Percentiles rank a stretch among this genome's conserved stretches.
Conservation (phyloP, 345 rosid genomes). For the Cochlearia excelsa region DNA sequence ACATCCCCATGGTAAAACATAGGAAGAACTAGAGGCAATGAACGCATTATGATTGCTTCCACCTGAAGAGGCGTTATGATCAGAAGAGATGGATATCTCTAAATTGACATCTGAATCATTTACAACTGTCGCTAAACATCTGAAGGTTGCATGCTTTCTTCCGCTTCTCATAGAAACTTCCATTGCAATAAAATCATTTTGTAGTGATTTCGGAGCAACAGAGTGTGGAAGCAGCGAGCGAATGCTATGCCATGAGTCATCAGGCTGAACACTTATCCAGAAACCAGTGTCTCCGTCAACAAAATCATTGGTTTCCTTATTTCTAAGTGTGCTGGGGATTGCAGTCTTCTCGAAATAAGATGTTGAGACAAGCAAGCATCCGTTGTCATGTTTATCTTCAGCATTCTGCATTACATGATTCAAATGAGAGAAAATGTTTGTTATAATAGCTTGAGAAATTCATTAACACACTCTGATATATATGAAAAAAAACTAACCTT, state of each 20-base stretch:
- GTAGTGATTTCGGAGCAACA: conserved; percentile 65
- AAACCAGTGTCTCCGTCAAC: conserved; percentile 72
- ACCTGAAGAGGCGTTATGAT: conserved; percentile 38
- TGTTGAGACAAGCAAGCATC: conserved; percentile 66
- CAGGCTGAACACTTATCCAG: conserved; percentile 68
- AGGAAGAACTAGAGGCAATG: conserved; percentile 66
- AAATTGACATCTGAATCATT: conserved; percentile 84
- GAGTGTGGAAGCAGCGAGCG: conserved; percentile 83
- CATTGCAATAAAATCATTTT: conserved; percentile 69
- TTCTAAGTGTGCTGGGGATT: conserved; percentile 50
- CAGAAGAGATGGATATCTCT: conserved; percentile 57
- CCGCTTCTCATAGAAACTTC: conserved; percentile 88
- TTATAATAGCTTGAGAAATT: conserved; percentile 17
- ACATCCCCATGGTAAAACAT: conserved; percentile 83
- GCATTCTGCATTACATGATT: conserved; percentile 48
- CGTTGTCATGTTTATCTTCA: conserved; percentile 53
- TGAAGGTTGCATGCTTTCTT: conserved; percentile 84
- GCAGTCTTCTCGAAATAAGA: conserved; percentile 72
- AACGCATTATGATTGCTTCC: conserved; percentile 44
- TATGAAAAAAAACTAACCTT: conserved; percentile 50
- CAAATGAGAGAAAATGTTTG: conserved; percentile 19
- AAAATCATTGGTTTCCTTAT: conserved; percentile 44
- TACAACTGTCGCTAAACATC: conserved; percentile 76
- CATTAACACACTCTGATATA: conserved; percentile 16
- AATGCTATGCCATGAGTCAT: conserved; percentile 73